Evolutionary conservation across 257 asterid genomes (phyloP).

Genomic region (Plantago ovata): DNA sequence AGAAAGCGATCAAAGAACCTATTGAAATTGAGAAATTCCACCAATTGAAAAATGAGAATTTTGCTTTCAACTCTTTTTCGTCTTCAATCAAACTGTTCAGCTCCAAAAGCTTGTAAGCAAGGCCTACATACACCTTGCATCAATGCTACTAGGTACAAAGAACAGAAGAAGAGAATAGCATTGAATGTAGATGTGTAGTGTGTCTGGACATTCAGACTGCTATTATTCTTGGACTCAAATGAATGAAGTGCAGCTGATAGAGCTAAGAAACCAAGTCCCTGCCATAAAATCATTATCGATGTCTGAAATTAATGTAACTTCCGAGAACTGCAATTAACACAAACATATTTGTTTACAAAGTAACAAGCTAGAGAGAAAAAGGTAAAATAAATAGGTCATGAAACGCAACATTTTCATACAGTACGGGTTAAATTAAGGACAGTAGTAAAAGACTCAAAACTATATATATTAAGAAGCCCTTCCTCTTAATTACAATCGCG

Average conservation of each 20-base stretch:
- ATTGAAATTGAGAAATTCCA: conserved; percentile 31
- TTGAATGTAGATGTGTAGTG: conserved; percentile 25
- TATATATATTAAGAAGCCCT: too few species aligned
- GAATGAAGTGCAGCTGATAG: background rate
- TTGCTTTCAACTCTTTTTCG: conserved; percentile 31
- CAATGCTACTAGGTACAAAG: conserved; percentile 31
- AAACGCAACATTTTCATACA: too few species aligned
- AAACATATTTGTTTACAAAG: too few species aligned
- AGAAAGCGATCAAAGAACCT: conserved; percentile 17
- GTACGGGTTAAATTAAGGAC: too few species aligned
- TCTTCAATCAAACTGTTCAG: conserved; percentile 21
- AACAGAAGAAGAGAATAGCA: conserved; percentile 24
- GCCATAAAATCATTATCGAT: background rate
- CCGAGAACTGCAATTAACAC: too few species aligned
- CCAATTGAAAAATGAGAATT: conserved; percentile 47
- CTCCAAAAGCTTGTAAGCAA: conserved; percentile 35
- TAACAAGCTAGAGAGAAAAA: too few species aligned
- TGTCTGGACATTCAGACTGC: background rate
- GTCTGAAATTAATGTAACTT: too few species aligned
- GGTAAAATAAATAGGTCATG: too few species aligned
- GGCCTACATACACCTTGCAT: conserved; percentile 40
- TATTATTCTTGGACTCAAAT: background rate
- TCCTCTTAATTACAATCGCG: background rate
- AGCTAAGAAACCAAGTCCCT: background rate
- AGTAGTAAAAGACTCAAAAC: too few species aligned